Conservation (phyloP, 192 early-diverging fungal genomes). For the Rhizoclosmatium globosum region DNA sequence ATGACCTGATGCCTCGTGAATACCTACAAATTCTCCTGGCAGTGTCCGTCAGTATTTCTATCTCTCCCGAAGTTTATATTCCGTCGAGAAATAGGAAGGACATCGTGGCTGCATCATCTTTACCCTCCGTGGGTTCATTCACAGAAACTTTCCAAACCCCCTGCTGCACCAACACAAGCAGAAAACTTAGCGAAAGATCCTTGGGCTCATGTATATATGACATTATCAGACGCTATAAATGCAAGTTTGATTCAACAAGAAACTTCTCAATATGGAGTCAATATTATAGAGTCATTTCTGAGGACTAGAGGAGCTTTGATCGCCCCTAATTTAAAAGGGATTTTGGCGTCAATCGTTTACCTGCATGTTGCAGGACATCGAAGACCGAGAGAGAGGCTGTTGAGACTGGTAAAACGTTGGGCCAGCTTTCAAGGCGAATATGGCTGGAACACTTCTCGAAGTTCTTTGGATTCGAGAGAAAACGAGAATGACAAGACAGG, state of each 20-base stretch:
- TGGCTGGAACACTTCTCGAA: neutral
- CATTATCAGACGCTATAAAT: conserved; percentile 8
- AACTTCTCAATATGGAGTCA: conserved; percentile 17
- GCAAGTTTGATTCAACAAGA: conserved; percentile 23
- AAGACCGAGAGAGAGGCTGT: conserved; percentile 25
- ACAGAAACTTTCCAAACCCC: neutral
- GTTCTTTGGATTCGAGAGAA: neutral
- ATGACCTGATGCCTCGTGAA: neutral
- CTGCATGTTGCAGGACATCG: conserved; percentile 18
- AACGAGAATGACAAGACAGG: neutral
- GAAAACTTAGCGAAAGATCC: neutral
- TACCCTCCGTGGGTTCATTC: neutral
- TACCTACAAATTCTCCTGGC: conserved; percentile 37
- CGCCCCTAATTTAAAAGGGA: neutral
- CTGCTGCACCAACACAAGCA: neutral
- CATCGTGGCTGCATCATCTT: neutral
- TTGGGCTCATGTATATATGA: conserved; percentile 23
- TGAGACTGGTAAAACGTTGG: conserved; percentile 14
- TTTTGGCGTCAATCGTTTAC: conserved; percentile 5
- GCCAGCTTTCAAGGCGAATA: neutral
- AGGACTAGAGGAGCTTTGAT: neutral
- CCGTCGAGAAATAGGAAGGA: neutral
- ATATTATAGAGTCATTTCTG: conserved; percentile 31
- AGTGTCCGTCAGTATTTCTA: neutral
- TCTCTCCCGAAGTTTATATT: neutral